These are phyloP conservation scores for Mycotypha africana DNA, from an alignment of 371 early-diverging fungal species.

Conservation along the genomic window DNA sequence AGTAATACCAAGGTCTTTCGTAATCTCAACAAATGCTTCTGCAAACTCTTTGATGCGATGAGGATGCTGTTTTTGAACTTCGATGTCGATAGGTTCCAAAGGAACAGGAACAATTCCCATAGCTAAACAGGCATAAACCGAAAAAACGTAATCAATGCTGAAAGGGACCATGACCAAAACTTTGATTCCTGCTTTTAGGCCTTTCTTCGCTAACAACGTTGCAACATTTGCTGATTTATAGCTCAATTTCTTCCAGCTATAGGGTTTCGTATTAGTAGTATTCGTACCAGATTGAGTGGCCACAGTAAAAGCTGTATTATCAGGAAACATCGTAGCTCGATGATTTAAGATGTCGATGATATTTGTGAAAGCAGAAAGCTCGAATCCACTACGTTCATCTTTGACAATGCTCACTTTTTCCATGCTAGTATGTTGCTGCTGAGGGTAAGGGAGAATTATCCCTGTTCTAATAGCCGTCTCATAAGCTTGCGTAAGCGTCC, in stretches of 20 bases:
- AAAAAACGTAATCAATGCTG: slow-evolving; percentile 68
- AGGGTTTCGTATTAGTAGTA: slow-evolving; percentile 57
- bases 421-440: slow-evolving; percentile 66
- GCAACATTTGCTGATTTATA: slow-evolving; percentile 64
- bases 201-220: slow-evolving; percentile 52
- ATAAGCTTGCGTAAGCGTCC: slow-evolving; percentile 21
- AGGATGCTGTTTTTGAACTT: slow-evolving; percentile 23
- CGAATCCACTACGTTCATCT: slow-evolving; percentile 59
- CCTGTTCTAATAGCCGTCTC: slow-evolving; percentile 18
- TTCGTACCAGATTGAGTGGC: slow-evolving; percentile 3
- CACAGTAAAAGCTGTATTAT: slow-evolving; percentile 53
- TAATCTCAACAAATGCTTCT: slow-evolving; percentile 50
- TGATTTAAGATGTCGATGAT: slow-evolving; percentile 61
- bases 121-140: slow-evolving; percentile 76
- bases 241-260: slow-evolving; percentile 69
- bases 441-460: slow-evolving; percentile 26
- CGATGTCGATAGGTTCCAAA: slow-evolving; percentile 64
- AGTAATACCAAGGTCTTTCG: slow-evolving; percentile 52
- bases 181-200: slow-evolving; percentile 50
- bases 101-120: slow-evolving; percentile 75
- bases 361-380: slow-evolving; percentile 50
- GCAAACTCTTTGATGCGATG: slow-evolving; percentile 67
- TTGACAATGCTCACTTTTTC: slow-evolving; percentile 47
- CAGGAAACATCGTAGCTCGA: slow-evolving; percentile 54
- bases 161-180: slow-evolving; percentile 67